These are phyloP conservation scores for Botrytis fabae DNA, from an alignment of 2,329 filamentous ascomycete species.

Conservation along the genomic window DNA sequence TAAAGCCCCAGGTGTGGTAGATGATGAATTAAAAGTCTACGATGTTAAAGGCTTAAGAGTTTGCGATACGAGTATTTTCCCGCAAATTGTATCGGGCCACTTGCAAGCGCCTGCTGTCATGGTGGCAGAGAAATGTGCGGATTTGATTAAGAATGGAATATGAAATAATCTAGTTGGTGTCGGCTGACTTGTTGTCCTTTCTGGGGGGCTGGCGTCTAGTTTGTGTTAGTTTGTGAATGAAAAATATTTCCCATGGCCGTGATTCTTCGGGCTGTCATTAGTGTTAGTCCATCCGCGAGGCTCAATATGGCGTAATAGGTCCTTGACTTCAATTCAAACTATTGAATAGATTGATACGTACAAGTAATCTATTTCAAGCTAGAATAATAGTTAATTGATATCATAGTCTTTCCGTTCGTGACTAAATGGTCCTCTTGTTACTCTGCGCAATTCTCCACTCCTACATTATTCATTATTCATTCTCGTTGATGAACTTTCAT, in stretches of 20 bases:
- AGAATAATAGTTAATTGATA: too few relatives aligned
- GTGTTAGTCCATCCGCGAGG: background rate
- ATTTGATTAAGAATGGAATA: conserved; percentile 20
- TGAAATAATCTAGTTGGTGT: background rate
- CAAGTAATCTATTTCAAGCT: too few relatives aligned
- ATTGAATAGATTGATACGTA: background rate
- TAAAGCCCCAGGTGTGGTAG: conserved; percentile 30
- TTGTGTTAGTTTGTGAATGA: background rate
- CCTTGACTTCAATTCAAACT: background rate
- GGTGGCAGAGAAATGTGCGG: conserved; percentile 33
- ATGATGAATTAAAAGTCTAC: conserved; percentile 33
- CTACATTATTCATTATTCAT: background rate
- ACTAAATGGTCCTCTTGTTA: background rate
- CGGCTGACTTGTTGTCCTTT: background rate
- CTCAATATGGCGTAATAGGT: background rate
- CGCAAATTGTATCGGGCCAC: conserved; percentile 32
- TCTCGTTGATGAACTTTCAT: background rate
- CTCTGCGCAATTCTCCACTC: background rate
- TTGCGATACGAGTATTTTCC: conserved; percentile 35
- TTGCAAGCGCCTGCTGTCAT: conserved; percentile 34
- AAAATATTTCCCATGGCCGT: background rate
- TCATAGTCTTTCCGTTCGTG: background rate
- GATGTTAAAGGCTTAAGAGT: conserved; percentile 33
- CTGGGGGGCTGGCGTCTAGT: background rate
- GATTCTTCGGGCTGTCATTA: background rate